Conservation (phyloP, 202 grass and related monocot species). For the Brachypodium distachyon region DNA sequence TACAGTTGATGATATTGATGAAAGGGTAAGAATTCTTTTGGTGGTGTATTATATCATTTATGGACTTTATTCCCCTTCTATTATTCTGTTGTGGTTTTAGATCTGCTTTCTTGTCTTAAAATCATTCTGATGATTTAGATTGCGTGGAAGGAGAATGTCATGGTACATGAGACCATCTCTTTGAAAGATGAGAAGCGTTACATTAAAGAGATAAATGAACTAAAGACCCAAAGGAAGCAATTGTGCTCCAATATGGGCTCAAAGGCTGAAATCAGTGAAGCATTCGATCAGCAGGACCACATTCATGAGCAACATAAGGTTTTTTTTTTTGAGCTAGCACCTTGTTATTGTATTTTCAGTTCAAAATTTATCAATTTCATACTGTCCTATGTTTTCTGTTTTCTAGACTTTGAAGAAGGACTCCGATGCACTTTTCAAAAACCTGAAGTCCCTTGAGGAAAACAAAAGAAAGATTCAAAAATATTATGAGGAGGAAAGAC, state of each 20-base stretch:
- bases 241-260: slow-evolving; percentile 61
- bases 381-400: background rate
- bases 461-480: slow-evolving; percentile 47
- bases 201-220: slow-evolving; percentile 83
- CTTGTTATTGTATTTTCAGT: background rate
- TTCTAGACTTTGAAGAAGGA: slow-evolving; percentile 77
- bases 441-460: slow-evolving; percentile 54
- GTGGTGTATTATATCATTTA: background rate
- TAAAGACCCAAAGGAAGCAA: slow-evolving; percentile 66
- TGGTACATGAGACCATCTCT: slow-evolving; percentile 80
- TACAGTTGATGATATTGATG: slow-evolving; percentile 89
- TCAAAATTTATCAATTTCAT: slow-evolving; percentile 1
- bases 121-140: slow-evolving; percentile 45
- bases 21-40: slow-evolving; percentile 32
- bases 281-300: slow-evolving; percentile 65
- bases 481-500: slow-evolving; percentile 48
- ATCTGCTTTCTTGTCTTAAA: slow-evolving; percentile 5
- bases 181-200: slow-evolving; percentile 72
- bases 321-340: background rate
- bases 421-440: slow-evolving; percentile 56
- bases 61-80: background rate
- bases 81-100: background rate
- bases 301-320: slow-evolving; percentile 77
- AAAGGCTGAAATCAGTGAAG: slow-evolving; percentile 69
- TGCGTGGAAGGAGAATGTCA: slow-evolving; percentile 48